These are phyloP conservation scores for Blastobotrys chiropterorum DNA, from an alignment of 805 yeast genomes.

Conservation along the genomic window DNA sequence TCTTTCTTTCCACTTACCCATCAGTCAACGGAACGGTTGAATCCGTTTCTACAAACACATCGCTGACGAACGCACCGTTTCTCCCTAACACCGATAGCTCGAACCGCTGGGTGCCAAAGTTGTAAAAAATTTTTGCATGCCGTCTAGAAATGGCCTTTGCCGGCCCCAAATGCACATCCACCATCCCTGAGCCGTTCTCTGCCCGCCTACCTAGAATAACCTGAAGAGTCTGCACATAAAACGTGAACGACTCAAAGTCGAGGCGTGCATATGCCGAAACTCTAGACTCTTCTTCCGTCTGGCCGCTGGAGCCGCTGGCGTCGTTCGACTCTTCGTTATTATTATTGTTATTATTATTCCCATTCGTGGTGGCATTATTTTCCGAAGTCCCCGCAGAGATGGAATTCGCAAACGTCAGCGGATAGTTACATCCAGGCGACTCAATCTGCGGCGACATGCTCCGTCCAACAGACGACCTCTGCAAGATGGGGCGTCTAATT, in stretches of 20 bases:
- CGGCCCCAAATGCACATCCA: conserved; percentile 89
- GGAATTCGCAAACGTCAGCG: conserved; percentile 19
- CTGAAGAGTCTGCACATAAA: conserved; percentile 93
- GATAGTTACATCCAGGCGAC: conserved; percentile 7
- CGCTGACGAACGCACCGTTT: conserved; percentile 96
- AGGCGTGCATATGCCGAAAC: conserved; percentile 45
- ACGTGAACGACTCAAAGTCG: conserved; percentile 88
- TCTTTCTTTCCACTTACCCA: conserved; percentile 42
- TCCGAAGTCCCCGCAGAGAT: conserved; percentile 1
- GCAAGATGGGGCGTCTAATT: neutral
- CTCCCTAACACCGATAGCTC: conserved; percentile 89
- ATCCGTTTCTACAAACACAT: conserved; percentile 80
- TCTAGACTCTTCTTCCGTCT: conserved; percentile 21
- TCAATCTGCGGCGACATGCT: neutral
- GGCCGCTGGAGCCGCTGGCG: neutral
- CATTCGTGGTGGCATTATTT: conserved; percentile 9
- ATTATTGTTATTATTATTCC: neutral
- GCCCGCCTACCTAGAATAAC: conserved; percentile 88
- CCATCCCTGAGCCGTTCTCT: conserved; percentile 46
- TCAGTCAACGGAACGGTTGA: conserved; percentile 82
- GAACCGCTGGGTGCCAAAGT: conserved; percentile 91
- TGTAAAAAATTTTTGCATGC: conserved; percentile 94
- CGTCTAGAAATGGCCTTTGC: conserved; percentile 89
- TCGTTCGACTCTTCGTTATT: neutral
- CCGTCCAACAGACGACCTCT: neutral